A percentile compares a stretch with the other conserved stretches of the same genome.
These are phyloP conservation scores for Halophytophthora polymorphica DNA, from an alignment of 352 stramenopile species.

Conservation along the genomic window DNA sequence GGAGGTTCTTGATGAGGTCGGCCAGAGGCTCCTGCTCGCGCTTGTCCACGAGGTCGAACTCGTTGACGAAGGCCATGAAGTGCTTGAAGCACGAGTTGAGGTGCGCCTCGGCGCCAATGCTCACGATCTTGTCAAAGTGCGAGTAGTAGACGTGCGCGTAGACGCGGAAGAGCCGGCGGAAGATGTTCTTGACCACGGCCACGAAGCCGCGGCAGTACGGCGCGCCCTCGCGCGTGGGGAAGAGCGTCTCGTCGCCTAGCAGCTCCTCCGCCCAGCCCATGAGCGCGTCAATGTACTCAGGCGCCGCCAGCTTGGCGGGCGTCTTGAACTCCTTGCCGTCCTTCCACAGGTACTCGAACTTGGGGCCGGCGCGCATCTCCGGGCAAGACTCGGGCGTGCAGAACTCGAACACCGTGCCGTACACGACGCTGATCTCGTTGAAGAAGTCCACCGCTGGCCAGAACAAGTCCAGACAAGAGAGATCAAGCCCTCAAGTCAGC, in stretches of 20 bases:
- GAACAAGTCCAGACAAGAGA: background rate
- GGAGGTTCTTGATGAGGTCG: constrained; percentile 92
- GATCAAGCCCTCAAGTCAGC: background rate
- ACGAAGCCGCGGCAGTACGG: constrained; percentile 85
- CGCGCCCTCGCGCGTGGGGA: constrained; percentile 60
- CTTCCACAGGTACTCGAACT: constrained; percentile 91
- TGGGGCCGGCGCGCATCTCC: constrained; percentile 72
- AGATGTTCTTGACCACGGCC: constrained; percentile 90
- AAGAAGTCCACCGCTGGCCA: constrained; percentile 90
- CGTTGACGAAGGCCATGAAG: constrained; percentile 96
- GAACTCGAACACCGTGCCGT: constrained; percentile 87
- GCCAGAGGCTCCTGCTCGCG: constrained; percentile 93
- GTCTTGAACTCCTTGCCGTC: constrained; percentile 74
- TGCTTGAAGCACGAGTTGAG: constrained; percentile 99
- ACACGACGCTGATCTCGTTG: constrained; percentile 93
- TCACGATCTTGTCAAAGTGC: constrained; percentile 95
- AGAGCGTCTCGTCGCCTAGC: constrained; percentile 77
- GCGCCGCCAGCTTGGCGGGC: constrained; percentile 62
- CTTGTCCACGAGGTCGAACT: constrained; percentile 93
- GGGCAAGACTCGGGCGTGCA: constrained; percentile 64
- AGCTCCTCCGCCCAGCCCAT: constrained; percentile 91
- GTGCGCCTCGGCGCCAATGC: constrained; percentile 92
- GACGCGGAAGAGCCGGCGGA: constrained; percentile 94
- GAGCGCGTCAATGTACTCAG: constrained; percentile 92
- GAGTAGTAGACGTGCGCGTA: constrained; percentile 97